Evolutionary conservation across 345 rosid species (phyloP), one percentile per base, ranked within the genome.

Genomic region (Citrus maxima): DNA sequence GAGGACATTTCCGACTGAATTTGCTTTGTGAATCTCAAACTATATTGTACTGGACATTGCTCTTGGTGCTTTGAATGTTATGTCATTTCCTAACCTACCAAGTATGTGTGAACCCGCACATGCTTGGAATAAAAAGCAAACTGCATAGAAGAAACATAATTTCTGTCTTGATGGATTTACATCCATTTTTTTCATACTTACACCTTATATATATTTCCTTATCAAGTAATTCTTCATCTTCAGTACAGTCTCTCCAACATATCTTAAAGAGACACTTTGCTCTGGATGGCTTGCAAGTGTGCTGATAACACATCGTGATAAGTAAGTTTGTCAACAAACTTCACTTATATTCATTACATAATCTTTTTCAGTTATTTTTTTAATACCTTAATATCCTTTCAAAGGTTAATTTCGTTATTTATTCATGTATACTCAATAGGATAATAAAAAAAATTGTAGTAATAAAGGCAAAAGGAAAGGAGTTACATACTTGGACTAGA

Each of bases 181-280:
- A 73, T 66, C 22, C 73, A 14, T 27, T 37, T 6, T 69, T 51
- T 28, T 14, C 24, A 24, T 3, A 59, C 27, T 35, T 22, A 18
- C 54, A 2, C 24, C 27, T 34, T 40, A 21, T 59, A 25, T 66
- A 27, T 51, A 7, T 80, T 60, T 75, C 49, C 14, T 70, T 34
- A 34, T 67, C 60, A 64, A 78, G 51, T 10, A 64, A 63, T 40
- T 69, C 71, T 78, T 74, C 55, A 49, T 83, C 80, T 86, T 70
- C 92, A 87, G 90, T 71, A 78, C 90, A 83, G 90, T 89, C 56
- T 89, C 90, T 69, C 92, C 92, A 24, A 89, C 90, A 30, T 89
- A 89, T 84, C 84, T 86, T 30, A 86, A 89, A 58, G 90, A 87
- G 81, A 89, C 92, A 40, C 89, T 89, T 69, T 86, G 86, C 81